phyloP scores from a whole-genome alignment of 208 protist species.

The Balamuthia mandrillaris region DNA sequence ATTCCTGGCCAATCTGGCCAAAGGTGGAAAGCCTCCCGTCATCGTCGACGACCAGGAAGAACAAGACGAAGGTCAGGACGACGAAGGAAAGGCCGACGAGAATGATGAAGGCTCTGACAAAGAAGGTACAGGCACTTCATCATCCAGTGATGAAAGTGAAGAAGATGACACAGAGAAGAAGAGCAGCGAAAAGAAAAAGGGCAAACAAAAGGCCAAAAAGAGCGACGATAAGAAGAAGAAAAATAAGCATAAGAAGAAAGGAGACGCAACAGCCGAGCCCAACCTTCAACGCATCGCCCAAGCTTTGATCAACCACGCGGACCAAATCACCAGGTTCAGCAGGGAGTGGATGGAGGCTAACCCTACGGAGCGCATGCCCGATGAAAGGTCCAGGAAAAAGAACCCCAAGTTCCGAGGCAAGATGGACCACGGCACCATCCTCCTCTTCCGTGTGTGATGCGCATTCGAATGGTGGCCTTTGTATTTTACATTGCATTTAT shows the following conservation, averaged over 20 bases:
- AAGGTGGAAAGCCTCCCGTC: neutral
- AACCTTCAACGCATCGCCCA: neutral
- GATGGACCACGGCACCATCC: conserved; percentile 55
- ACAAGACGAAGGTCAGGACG: neutral
- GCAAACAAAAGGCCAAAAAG: neutral
- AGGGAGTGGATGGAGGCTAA: conserved; percentile 57
- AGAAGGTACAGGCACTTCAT: no score
- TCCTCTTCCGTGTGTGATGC: conserved; percentile 15
- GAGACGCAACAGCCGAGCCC: neutral
- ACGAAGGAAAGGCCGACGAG: no score
- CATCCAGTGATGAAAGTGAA: no score
- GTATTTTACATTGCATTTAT: no score
- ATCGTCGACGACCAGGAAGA: neutral
- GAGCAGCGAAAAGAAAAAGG: neutral
- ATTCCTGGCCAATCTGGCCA: conserved; percentile 25
- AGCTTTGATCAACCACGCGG: conserved; percentile 4
- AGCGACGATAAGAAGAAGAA: neutral
- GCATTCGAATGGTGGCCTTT: no score
- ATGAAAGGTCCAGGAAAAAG: conserved; percentile 28
- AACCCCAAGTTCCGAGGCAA: conserved; percentile 52
- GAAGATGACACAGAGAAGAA: no score
- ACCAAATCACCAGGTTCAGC: conserved; percentile 43
- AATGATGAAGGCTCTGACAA: no score
- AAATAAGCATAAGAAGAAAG: neutral
- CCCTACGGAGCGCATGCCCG: conserved; percentile 41